Percentiles rank a stretch among this genome's conserved stretches.
These are phyloP conservation scores for Maudiozyma turicensis DNA, from an alignment of 805 yeast species.

Conservation along the genomic window DNA sequence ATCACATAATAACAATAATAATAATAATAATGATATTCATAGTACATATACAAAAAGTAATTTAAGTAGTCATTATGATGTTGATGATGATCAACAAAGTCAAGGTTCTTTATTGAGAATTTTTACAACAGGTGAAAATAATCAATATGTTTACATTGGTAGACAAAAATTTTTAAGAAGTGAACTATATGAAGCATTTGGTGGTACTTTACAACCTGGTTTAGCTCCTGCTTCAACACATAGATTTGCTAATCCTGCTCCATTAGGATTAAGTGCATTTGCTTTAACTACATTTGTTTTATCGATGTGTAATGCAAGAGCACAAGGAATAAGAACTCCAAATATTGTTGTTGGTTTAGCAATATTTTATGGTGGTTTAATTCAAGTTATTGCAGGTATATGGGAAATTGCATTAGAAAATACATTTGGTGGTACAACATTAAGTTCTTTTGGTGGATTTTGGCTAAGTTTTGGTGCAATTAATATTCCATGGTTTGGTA, in stretches of 20 bases:
- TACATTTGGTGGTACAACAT: slow-evolving; percentile 59
- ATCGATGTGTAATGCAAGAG: slow-evolving; percentile 45
- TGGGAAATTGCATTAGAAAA: slow-evolving; percentile 58
- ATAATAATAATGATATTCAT: not conserved
- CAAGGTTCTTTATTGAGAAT: slow-evolving; percentile 12
- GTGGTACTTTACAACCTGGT: slow-evolving; percentile 79
- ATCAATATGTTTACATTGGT: slow-evolving; percentile 63
- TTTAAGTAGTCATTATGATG: not conserved
- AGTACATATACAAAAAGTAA: not conserved
- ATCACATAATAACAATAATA: not conserved
- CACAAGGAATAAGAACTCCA: slow-evolving; percentile 42
- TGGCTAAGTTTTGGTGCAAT: slow-evolving; percentile 62
- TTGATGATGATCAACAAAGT: slow-evolving; percentile 9
- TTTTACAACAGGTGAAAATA: slow-evolving; percentile 37
- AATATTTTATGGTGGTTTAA: slow-evolving; percentile 52
- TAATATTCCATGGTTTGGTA: slow-evolving; percentile 49
- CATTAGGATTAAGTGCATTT: slow-evolving; percentile 52
- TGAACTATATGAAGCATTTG: slow-evolving; percentile 60
- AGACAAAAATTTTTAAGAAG: slow-evolving; percentile 53
- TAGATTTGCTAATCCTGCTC: slow-evolving; percentile 57
- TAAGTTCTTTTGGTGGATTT: slow-evolving; percentile 57
- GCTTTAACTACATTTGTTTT: slow-evolving; percentile 55
- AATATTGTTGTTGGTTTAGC: slow-evolving; percentile 50
- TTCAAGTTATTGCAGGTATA: slow-evolving; percentile 53
- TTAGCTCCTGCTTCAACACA: slow-evolving; percentile 44